Conservation (phyloP, 169 alveolate genomes). For the Plasmodium cynomolgi region DNA sequence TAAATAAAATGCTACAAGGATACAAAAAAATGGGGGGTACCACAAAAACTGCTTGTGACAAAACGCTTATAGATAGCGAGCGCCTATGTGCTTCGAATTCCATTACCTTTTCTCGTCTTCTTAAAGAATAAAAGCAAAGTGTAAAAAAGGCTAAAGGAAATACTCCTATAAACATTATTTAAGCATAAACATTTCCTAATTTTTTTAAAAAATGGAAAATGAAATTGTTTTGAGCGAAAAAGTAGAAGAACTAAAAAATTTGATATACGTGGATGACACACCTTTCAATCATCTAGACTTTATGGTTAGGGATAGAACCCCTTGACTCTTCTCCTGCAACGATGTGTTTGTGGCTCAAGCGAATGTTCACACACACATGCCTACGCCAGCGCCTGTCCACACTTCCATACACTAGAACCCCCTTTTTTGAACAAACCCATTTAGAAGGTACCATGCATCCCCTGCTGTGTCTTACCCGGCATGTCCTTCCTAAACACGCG, state of each 20-base stretch:
- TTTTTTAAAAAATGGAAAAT: slow-evolving; percentile 57
- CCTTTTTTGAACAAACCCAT: neutral
- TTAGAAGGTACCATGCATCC: slow-evolving; percentile 85
- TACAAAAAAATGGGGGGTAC: neutral
- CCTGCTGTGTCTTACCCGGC: slow-evolving; percentile 81
- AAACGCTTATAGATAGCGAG: neutral
- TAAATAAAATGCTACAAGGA: neutral
- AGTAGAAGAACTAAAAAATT: slow-evolving; percentile 67
- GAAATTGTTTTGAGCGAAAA: slow-evolving; percentile 65
- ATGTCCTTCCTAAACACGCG: slow-evolving; percentile 80
- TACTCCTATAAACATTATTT: neutral
- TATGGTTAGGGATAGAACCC: slow-evolving; percentile 17
- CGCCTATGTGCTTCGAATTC: neutral
- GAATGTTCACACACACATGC: neutral
- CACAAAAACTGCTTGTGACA: neutral
- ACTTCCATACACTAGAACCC: neutral
- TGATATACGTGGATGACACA: slow-evolving; percentile 51
- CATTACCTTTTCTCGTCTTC: neutral
- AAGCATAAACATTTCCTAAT: neutral
- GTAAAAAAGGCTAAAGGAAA: neutral
- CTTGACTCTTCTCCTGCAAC: neutral
- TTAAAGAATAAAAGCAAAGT: neutral
- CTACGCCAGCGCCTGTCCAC: neutral
- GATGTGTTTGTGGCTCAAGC: neutral
- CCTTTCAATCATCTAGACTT: slow-evolving; percentile 62